Evolutionary conservation across 2,329 filamentous ascomycete genomes (phyloP), one percentile per base, ranked within the genome.

Genomic region (Colletotrichum lini): DNA sequence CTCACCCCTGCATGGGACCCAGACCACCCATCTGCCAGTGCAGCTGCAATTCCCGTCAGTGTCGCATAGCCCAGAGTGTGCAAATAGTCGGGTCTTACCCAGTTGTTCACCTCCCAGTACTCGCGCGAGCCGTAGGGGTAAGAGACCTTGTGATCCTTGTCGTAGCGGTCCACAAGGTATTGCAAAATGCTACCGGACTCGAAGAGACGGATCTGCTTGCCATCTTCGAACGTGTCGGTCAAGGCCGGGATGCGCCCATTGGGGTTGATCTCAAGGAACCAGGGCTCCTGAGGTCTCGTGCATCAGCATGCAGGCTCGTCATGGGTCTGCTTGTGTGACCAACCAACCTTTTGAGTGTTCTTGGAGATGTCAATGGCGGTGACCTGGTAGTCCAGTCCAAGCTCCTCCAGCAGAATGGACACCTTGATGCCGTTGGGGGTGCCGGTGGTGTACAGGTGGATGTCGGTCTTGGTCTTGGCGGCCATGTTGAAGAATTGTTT

Each of bases 351-450:
- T 50, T 59, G 73, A 10, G 71, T 74, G 79, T 94, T 93, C 73
- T 93, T 93, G 73, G 80, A 84, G 70, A 97, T 88, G n/a, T 93
- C 87, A 77, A 97, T 91, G 53, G 88, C 85, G 63, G 92, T 88
- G 53, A 83, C 79, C 82, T 94, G 91, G 84, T 97, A 97, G n/a
- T 92, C 89, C 50, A 97, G 84, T 75, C 92, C 92, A 5, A 98
- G 87, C 83, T 97, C 95, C 83, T 97, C 94, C 18, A 98, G 85
- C 12, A 94, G 88, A 74, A 98, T 97, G 67, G 93, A 95, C 73
- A 94, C 89, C 81, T 97, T 98, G 86, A 96, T 93, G 74, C 95
- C 94, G 82, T 98, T 98, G 56, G 95, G 94, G 62, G 95, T 98
- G 78, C 91, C 88, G 15, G 89, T 87, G 15, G 94, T 97, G 84